Evolutionary conservation across 345 rosid genomes (phyloP).

Genomic region (Brassica carinata): DNA sequence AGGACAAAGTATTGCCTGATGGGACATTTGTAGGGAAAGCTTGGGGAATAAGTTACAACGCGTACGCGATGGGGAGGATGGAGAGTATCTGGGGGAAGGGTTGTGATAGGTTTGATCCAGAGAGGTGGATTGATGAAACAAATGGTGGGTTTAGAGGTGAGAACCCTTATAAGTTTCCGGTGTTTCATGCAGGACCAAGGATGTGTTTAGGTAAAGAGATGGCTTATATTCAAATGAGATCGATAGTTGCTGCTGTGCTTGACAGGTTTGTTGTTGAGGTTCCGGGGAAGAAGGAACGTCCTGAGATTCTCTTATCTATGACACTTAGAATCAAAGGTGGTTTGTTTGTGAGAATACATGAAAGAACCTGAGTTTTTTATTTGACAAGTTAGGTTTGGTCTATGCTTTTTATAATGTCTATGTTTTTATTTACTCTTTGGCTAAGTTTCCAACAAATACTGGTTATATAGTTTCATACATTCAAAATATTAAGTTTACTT

Average conservation of each 20-base stretch:
- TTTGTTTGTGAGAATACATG: slow-evolving; percentile 50
- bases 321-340: slow-evolving; percentile 70
- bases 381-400: not conserved
- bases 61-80: slow-evolving; percentile 77
- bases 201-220: slow-evolving; percentile 78
- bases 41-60: slow-evolving; percentile 64
- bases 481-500: too few relatives aligned
- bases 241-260: slow-evolving; percentile 54
- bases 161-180: slow-evolving; percentile 63
- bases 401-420: not conserved
- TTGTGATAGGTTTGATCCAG: slow-evolving; percentile 62
- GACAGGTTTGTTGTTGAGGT: slow-evolving; percentile 55
- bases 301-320: slow-evolving; percentile 43
- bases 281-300: slow-evolving; percentile 47
- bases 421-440: not conserved
- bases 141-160: slow-evolving; percentile 42
- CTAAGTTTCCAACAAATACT: too few relatives aligned
- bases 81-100: slow-evolving; percentile 70
- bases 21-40: slow-evolving; percentile 59
- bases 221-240: slow-evolving; percentile 83
- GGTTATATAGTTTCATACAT: too few relatives aligned
- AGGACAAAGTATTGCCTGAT: slow-evolving; percentile 66
- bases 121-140: slow-evolving; percentile 63
- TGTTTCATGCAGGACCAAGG: slow-evolving; percentile 80
- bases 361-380: slow-evolving; percentile 39